These are phyloP conservation scores for Colletotrichum orchidophilum DNA, from an alignment of 2,329 filamentous ascomycete genomes.

Conservation along the genomic window DNA sequence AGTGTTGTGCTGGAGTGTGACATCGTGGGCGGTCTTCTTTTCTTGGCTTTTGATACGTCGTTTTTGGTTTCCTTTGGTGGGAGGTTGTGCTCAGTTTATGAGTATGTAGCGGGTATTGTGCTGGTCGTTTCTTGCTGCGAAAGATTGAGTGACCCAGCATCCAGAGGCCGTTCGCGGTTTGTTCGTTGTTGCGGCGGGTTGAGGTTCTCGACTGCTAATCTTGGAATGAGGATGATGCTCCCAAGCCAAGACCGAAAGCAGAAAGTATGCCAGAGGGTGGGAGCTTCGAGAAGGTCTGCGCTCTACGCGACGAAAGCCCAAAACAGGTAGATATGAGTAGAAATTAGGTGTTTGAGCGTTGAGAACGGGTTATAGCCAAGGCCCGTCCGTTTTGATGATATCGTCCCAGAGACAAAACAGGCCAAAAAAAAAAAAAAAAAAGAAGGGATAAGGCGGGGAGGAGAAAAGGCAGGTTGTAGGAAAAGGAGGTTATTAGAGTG, in stretches of 20 bases:
- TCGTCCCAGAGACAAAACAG: background rate
- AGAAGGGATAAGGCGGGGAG: background rate
- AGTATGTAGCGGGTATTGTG: background rate
- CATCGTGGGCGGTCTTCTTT: background rate
- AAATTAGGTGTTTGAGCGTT: constrained; percentile 5
- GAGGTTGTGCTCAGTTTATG: background rate
- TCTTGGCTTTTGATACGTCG: background rate
- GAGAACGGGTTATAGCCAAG: background rate
- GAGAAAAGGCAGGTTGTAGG: background rate
- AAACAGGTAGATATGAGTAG: background rate
- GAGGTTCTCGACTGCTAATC: background rate
- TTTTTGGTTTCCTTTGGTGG: background rate
- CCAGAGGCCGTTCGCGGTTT: background rate
- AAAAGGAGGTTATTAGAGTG: constrained; percentile 1
- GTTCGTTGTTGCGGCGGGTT: background rate
- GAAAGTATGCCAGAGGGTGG: background rate
- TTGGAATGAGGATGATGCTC: background rate
- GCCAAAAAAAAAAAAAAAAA: no score
- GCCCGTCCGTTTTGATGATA: background rate
- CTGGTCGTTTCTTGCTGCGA: background rate
- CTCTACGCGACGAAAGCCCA: background rate
- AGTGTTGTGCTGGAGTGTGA: constrained; percentile 10
- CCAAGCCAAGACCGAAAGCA: constrained; percentile 4
- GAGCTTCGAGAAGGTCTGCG: constrained; percentile 1
- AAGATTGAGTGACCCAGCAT: background rate